Evolutionary conservation across 2,329 filamentous ascomycete species (phyloP), one percentile per base, ranked within the genome.

Genomic region (Aspergillus sp.): DNA sequence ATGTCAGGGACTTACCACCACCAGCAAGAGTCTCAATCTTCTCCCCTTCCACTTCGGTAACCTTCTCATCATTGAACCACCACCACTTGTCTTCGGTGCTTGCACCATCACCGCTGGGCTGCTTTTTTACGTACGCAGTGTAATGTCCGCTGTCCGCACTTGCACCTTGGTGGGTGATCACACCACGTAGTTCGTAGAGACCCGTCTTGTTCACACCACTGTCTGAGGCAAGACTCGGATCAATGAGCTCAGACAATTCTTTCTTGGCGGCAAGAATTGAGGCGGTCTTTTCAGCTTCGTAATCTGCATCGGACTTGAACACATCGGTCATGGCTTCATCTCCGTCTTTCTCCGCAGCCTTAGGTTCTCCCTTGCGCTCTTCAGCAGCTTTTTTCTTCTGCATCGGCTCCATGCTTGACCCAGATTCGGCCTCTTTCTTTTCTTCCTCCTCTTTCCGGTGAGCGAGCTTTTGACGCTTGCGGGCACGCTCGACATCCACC

Each of bases 1-100:
- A 30, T 13, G 4, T 12, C 32, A 23, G 23, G 23, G 21, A 72
- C 83, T 76, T 76, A 87, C 92, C 94, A 71, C 96, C 95, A 61
- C 95, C 96, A 54, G 92, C 86, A 55, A 99, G 84, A 3, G 89
- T 90, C 74, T 94, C 91, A 67, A 99, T 96, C 82, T 96, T 95
- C 70, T 98, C 94, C 25, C 87, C 82, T 15, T 91, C 87, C 28
- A 99, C 95, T 80, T 99, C 95, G 13, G 90, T 88, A 36, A 99
- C 95, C 81, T 92, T 96, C 74, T 99, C 94, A 71, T 99, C 95
- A 77, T 99, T 98, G 84, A 99, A 99, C 94, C 95, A 99, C 94
- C 95, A 99, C 95, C 95, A 99, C 71, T 92, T 97, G 68, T 91
- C 92, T 72, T 96, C 92, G n/a, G 53, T 17, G 73, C 96, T 92